Base-by-base conservation (phyloP, 768 basidiomycete species). In the Wakefieldia striispora region DNA sequence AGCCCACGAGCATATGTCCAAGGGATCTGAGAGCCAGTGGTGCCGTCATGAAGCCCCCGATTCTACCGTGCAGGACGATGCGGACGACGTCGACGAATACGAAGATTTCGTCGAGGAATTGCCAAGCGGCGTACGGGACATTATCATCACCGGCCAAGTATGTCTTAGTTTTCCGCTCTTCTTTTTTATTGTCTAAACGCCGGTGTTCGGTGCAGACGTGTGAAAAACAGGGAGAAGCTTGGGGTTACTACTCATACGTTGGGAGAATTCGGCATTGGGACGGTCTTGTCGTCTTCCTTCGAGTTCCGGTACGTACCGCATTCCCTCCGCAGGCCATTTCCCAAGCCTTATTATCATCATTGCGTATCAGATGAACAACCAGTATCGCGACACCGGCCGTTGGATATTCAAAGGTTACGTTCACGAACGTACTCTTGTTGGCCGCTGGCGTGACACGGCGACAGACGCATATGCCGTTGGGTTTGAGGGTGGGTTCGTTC, bases 331-430 rank as follows among this genome's bases (percentile, higher is more conserved):
- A 24, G 17, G 45, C 49, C 26, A 40, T 51, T 27, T 36, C 43
- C 50, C 53, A 44, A 40, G 36, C 5, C 41, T 50, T 5, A 40
- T 33, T 29, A 55, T 56, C 42, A 35, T 33, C 36, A 55, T 56
- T 42, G 50, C 51, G 50, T 49, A 63, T 56, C 54, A 77, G 76
- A 68, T 56, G 41, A 59, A 73, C 52, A 57, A 67, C 20, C 60
- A 41, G 4, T 55, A 68, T 40, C 56, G 45, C 29, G 45, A 64
- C 43, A 49, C 64, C 13, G 78, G 79, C 11, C 71, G 63, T 24
- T 81, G 73, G 76, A 59, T 81, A 44, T 80, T 80, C 45, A 76
- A 70, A 51, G 79, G 80, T 43, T 81, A 81, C 57, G 49, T 81
- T 39, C 72, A 81, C 44, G 71, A 70, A 54, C 62, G 66, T 24